These are phyloP conservation scores for Cercophora samala DNA, from an alignment of 495 filamentous ascomycete species.

Conservation along the genomic window DNA sequence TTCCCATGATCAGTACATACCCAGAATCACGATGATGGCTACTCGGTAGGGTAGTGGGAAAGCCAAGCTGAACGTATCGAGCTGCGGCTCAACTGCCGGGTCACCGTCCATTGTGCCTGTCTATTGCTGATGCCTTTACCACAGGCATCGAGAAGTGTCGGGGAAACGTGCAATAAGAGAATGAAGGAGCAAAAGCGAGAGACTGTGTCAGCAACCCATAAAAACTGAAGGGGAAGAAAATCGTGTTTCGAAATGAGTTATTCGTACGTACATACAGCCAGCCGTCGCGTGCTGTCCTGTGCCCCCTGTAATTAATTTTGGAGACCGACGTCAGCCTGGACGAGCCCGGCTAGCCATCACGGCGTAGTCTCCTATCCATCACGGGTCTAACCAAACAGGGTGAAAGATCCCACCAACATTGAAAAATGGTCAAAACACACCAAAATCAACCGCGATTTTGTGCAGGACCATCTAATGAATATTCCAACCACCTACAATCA, in stretches of 20 bases:
- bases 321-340: constrained; percentile 24
- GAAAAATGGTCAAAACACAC: too few relatives aligned
- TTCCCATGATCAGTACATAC: constrained; percentile 44
- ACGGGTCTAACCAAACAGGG: too few relatives aligned
- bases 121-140: constrained; percentile 24
- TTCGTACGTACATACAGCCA: background rate
- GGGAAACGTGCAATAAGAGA: constrained; percentile 10
- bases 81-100: constrained; percentile 71
- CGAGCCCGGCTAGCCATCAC: too few relatives aligned
- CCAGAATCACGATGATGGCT: constrained; percentile 72
- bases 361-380: too few relatives aligned
- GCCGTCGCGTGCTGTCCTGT: constrained; percentile 15
- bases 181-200: constrained; percentile 17
- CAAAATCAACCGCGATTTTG: too few relatives aligned
- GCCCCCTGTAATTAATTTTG: constrained; percentile 21
- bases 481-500: too few relatives aligned
- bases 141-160: constrained; percentile 12
- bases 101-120: constrained; percentile 69
- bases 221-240: constrained; percentile 6
- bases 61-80: constrained; percentile 79
- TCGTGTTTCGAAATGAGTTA: constrained; percentile 10
- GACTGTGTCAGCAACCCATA: background rate
- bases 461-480: too few relatives aligned
- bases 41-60: constrained; percentile 85
- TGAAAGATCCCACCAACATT: too few relatives aligned